These are phyloP conservation scores for Cordyceps tenuipes DNA, from an alignment of 2,329 filamentous ascomycete species.

Conservation along the genomic window DNA sequence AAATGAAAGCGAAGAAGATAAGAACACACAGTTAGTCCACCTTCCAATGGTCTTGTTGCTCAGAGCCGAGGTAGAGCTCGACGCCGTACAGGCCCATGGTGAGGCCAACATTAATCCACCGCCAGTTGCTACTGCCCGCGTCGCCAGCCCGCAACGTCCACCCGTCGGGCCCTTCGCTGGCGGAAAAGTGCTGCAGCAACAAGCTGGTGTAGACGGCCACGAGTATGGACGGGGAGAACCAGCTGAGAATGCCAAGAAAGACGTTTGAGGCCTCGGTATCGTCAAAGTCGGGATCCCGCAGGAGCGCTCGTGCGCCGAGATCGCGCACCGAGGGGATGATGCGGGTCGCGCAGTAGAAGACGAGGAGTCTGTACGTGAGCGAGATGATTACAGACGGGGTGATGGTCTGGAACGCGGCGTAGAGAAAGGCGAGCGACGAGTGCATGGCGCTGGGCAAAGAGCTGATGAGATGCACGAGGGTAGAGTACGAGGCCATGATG, in stretches of 20 bases:
- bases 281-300: slow-evolving; percentile 77
- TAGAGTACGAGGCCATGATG: slow-evolving; percentile 97
- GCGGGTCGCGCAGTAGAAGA: slow-evolving; percentile 89
- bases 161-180: slow-evolving; percentile 60
- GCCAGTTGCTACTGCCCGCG: slow-evolving; percentile 73
- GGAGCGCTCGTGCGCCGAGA: slow-evolving; percentile 71
- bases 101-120: slow-evolving; percentile 84
- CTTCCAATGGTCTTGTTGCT: slow-evolving; percentile 92
- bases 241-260: slow-evolving; percentile 75
- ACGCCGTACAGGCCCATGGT: slow-evolving; percentile 88
- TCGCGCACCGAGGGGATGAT: slow-evolving; percentile 93
- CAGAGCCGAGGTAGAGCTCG: slow-evolving; percentile 79
- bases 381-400: slow-evolving; percentile 95
- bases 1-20: slow-evolving; percentile 4
- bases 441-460: slow-evolving; percentile 76
- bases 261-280: slow-evolving; percentile 76
- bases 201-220: slow-evolving; percentile 96
- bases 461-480: slow-evolving; percentile 73
- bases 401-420: slow-evolving; percentile 89
- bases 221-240: slow-evolving; percentile 90
- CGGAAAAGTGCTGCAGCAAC: slow-evolving; percentile 89
- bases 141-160: slow-evolving; percentile 83
- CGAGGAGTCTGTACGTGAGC: slow-evolving; percentile 83
- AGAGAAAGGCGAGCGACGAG: slow-evolving; percentile 76
- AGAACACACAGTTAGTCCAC: slow-evolving; percentile 51